Evolutionary conservation across 345 rosid genomes (phyloP).

Genomic region (Jatropha curcas): DNA sequence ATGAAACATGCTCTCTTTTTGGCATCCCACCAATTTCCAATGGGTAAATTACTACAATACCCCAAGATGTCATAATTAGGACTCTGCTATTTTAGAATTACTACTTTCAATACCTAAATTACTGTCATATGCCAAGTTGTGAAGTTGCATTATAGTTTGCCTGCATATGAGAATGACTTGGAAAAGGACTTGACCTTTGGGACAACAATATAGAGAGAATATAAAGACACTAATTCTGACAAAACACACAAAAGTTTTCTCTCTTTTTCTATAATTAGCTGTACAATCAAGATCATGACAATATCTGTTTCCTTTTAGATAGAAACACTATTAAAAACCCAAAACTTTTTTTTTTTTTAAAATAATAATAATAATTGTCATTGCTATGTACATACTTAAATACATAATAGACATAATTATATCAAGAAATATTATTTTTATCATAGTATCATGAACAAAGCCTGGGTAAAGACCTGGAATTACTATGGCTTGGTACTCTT

Average conservation of each 20-base stretch:
- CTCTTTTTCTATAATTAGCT: conserved; percentile 26
- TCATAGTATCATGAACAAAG: conserved; percentile 83
- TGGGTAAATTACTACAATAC: too few species aligned
- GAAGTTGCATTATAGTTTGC: conserved; percentile 16
- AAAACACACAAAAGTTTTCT: conserved; percentile 14
- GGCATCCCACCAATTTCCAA: conserved; percentile 9
- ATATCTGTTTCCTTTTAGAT: conserved; percentile 18
- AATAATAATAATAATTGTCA: background rate
- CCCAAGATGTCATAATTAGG: too few species aligned
- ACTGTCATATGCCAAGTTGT: too few species aligned
- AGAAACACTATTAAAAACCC: conserved; percentile 8
- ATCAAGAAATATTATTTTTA: conserved; percentile 6
- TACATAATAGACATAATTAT: background rate
- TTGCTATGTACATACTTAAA: conserved; percentile 29
- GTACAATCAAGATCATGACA: conserved; percentile 38
- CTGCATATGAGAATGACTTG: conserved; percentile 20
- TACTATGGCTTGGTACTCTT: conserved; percentile 44
- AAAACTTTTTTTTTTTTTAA: too few species aligned
- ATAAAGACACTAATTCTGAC: conserved; percentile 9
- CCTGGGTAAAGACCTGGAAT: conserved; percentile 67
- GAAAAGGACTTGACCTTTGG: conserved; percentile 32
- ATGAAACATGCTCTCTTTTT: background rate
- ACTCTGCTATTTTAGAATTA: too few species aligned
- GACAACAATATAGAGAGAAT: conserved; percentile 8
- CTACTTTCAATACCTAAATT: too few species aligned